Evolutionary conservation across 2,329 filamentous ascomycete species (phyloP).

Genomic region (Neofusicoccum kwambonambiense): DNA sequence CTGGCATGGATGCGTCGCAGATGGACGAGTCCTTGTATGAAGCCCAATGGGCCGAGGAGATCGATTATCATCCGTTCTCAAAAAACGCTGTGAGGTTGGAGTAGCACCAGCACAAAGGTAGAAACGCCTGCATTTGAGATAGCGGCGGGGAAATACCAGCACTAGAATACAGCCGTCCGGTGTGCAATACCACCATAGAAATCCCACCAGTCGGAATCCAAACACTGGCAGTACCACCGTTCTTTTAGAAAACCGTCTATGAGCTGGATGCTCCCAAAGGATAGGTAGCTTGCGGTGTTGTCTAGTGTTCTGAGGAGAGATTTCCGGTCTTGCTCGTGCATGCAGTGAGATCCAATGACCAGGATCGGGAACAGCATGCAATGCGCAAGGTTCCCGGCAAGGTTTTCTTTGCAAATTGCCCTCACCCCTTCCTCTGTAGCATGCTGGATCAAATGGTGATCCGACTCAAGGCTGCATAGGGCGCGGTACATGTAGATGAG

Average conservation of each 20-base stretch:
- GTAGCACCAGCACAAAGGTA: background rate
- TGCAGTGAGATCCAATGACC: background rate
- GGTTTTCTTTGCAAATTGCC: background rate
- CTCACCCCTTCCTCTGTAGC: background rate
- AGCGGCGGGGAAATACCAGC: background rate
- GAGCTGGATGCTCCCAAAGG: background rate
- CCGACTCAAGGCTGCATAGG: background rate
- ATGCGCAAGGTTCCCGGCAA: background rate
- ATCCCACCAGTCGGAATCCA: background rate
- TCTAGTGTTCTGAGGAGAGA: background rate
- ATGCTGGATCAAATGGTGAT: background rate
- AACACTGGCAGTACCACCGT: background rate
- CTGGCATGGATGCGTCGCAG: constrained; percentile 51
- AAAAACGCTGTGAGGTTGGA: constrained; percentile 20
- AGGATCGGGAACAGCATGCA: background rate
- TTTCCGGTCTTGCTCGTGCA: background rate
- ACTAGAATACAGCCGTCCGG: background rate
- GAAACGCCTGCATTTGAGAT: no score
- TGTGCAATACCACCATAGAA: background rate
- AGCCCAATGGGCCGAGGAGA: constrained; percentile 35
- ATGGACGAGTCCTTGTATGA: constrained; percentile 46
- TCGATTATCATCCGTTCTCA: constrained; percentile 37
- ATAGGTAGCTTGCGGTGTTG: background rate
- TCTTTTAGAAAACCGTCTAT: background rate
- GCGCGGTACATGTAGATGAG: background rate